Percentiles rank a stretch among this genome's conserved stretches.
Conservation (phyloP, 169 alveolate species). For the Eimeria necatrix region DNA sequence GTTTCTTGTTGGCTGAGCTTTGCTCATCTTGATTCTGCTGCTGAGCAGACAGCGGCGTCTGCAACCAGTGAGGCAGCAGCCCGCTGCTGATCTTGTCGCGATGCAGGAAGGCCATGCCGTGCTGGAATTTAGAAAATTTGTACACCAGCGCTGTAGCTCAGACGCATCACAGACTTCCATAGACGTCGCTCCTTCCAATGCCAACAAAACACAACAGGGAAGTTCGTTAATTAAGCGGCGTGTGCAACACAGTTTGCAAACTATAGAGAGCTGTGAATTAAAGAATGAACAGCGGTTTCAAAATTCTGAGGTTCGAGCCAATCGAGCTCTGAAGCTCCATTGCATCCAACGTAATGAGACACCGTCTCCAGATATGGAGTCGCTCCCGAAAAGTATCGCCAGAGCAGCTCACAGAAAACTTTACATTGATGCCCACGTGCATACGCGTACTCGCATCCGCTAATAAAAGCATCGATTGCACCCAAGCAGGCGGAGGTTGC, state of each 20-base stretch:
- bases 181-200: no score
- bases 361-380: no score
- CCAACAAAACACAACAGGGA: no score
- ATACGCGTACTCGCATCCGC: slow-evolving; percentile 58
- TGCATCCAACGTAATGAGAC: no score
- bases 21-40: slow-evolving; percentile 48
- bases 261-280: no score
- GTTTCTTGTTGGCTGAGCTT: neutral
- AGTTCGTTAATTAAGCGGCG: no score
- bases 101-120: slow-evolving; percentile 87
- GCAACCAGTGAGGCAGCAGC: slow-evolving; percentile 76
- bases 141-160: slow-evolving; percentile 81
- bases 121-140: slow-evolving; percentile 85
- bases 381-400: no score
- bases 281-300: no score
- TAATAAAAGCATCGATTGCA: slow-evolving; percentile 81
- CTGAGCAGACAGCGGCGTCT: slow-evolving; percentile 39
- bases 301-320: no score
- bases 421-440: neutral
- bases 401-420: no score
- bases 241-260: no score
- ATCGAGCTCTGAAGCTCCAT: no score
- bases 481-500: slow-evolving; percentile 85
- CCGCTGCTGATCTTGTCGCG: slow-evolving; percentile 77
- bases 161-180: neutral